Evolutionary conservation across 2,329 filamentous ascomycete genomes (phyloP), one percentile per base, ranked within the genome.

Genomic region (Ceratocystis variospora): DNA sequence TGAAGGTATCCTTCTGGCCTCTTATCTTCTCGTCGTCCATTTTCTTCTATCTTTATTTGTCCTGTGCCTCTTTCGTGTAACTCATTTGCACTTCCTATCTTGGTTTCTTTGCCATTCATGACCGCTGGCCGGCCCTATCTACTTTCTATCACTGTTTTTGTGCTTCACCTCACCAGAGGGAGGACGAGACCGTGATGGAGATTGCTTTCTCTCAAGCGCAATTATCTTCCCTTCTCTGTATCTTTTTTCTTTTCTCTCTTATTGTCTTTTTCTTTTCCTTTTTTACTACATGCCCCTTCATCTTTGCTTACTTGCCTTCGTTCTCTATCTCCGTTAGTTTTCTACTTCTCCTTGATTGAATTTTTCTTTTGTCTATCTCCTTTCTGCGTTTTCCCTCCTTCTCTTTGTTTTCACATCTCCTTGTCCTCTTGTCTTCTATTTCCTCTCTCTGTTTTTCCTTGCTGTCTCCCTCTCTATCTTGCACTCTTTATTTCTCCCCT

Each of bases 21-120:
- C 59, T 19, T 44, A 17, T 37, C 33, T 6, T 50, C 46, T 22
- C n/a, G 7, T 50, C 5, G 71, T 69, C 72, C 70, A 70, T 70
- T 71, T 74, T 68, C 69, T 70, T 71, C 72, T 72, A 69, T 72
- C 70, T 71, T 67, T 65, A 68, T 72, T 71, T 71, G 71, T 71
- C 68, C 64, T 70, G 70, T 69, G 69, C 69, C 67, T 62, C 66
- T 70, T 71, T 17, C 45, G 45, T 10, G 45, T 48, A 2, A 10
- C 37, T 41, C 37, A 12, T 41, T 33, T 33, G 5, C n/a, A n/a
- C 10, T 8, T 19, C 46, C 19, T 19, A 22, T 8, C 17, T 5
- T 10, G 46, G 46, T 48, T 22, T 17, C 5, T 48, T 48, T 48
- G 46, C 45, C 45, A 48, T 19, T 48, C 45, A 48, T 10, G 5